Percentiles rank a stretch among this genome's conserved stretches.
These are phyloP conservation scores for Flaveria brownii DNA, from an alignment of 129 eudicot species.

Conservation along the genomic window DNA sequence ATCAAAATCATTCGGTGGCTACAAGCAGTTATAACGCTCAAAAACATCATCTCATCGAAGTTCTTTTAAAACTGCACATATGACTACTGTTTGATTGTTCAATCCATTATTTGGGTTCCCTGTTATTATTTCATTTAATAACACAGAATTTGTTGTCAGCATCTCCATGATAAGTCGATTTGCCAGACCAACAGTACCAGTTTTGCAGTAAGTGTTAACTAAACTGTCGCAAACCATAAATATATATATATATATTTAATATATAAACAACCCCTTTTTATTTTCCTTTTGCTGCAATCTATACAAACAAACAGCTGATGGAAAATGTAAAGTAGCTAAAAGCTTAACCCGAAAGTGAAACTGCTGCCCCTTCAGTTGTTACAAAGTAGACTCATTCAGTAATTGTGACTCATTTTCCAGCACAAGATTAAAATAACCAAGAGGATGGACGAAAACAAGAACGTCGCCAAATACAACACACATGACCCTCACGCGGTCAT, in stretches of 20 bases:
- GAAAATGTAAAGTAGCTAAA: neutral
- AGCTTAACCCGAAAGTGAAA: neutral
- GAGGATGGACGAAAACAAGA: neutral
- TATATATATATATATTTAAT: no score
- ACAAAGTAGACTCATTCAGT: no score
- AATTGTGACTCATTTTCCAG: neutral
- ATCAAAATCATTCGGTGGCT: conserved; percentile 76
- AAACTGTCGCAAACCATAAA: conserved; percentile 11
- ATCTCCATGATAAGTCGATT: conserved; percentile 47
- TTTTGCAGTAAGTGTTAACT: conserved; percentile 79
- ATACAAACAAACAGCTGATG: neutral
- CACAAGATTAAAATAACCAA: conserved; percentile 4
- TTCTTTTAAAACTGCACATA: no score
- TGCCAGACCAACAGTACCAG: conserved; percentile 49
- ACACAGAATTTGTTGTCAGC: conserved; percentile 54
- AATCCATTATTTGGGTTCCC: conserved; percentile 52
- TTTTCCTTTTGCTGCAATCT: neutral
- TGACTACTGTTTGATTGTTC: conserved; percentile 32
- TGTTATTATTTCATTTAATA: conserved; percentile 63
- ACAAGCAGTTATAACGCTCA: conserved; percentile 63
- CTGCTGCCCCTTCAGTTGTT: neutral
- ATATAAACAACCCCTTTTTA: no score
- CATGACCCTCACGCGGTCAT: neutral
- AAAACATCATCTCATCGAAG: conserved; percentile 39
- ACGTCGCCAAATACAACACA: neutral